These are phyloP conservation scores for Fusarium mexicanum DNA, from an alignment of 2,329 filamentous ascomycete species.

Conservation along the genomic window DNA sequence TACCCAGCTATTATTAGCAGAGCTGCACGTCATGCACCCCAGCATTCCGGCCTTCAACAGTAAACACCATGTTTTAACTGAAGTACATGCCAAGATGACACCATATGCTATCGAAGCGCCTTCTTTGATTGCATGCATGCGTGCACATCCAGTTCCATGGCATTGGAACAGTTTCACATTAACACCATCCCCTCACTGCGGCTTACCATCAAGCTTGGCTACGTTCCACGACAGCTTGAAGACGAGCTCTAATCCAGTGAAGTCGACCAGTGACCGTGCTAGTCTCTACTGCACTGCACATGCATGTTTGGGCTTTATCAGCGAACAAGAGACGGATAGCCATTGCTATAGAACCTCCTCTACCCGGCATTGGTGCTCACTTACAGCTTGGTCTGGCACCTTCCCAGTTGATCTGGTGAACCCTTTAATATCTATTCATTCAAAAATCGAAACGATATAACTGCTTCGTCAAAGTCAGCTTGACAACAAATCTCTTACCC, in stretches of 20 bases:
- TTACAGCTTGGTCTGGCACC: not conserved
- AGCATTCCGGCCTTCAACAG: not conserved
- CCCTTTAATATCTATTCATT: not conserved
- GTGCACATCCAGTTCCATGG: conserved; percentile 16
- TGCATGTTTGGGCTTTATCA: not conserved
- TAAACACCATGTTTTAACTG: not conserved
- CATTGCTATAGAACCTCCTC: not conserved
- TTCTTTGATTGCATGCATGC: conserved; percentile 3
- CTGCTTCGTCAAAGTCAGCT: not conserved
- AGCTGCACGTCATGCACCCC: not conserved
- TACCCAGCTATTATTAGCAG: not conserved
- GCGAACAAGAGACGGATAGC: not conserved
- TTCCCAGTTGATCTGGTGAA: not conserved
- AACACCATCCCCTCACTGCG: conserved; percentile 9
- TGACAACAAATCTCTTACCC: not conserved
- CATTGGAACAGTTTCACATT: conserved; percentile 18
- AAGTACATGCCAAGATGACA: not conserved
- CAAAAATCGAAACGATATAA: not conserved
- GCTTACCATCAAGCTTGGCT: conserved; percentile 12
- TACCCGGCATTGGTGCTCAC: not conserved
- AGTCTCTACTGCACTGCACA: not conserved
- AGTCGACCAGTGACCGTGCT: not conserved
- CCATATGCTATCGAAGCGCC: not conserved
- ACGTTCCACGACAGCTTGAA: conserved; percentile 26
- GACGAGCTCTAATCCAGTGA: not conserved